Percentiles rank a stretch among this genome's conserved stretches.
phyloP scores from a whole-genome alignment of 2,329 filamentous ascomycete genomes.

The Epichloe scottii region DNA sequence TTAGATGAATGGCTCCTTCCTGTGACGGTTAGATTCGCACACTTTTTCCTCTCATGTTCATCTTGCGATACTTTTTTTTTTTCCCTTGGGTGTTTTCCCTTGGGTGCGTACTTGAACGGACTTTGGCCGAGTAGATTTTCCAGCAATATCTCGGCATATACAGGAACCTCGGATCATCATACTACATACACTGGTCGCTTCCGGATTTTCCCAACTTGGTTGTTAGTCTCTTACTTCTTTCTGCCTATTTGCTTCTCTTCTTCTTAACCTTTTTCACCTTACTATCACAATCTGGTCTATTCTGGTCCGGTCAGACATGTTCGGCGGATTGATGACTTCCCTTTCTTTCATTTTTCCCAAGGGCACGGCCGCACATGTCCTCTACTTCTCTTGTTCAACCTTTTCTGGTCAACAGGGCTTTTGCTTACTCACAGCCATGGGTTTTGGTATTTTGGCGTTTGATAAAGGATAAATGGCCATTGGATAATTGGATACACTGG shows the following conservation, averaged over 20 bases:
- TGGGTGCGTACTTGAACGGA: not conserved
- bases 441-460: conserved; percentile 1
- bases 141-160: conserved; percentile 1
- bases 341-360: not conserved
- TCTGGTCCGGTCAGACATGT: not conserved
- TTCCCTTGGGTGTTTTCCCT: too few species aligned
- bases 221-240: not conserved
- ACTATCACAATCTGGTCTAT: not conserved
- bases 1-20: conserved; percentile 21
- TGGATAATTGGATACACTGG: not conserved
- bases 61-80: not conserved
- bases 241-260: not conserved
- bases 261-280: not conserved
- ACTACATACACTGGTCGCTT: not conserved
- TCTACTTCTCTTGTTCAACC: not conserved
- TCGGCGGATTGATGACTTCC: not conserved
- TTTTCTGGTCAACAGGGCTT: not conserved
- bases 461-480: conserved; percentile 2
- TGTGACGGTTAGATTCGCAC: conserved; percentile 5
- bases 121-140: not conserved
- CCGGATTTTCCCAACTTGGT: not conserved
- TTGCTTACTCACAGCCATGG: not conserved
- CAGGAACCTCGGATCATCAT: not conserved
- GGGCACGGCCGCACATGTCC: not conserved
- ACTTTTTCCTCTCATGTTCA: not conserved